These are phyloP conservation scores for Chamaenerion angustifolium DNA, from an alignment of 345 rosid genomes.

Conservation along the genomic window DNA sequence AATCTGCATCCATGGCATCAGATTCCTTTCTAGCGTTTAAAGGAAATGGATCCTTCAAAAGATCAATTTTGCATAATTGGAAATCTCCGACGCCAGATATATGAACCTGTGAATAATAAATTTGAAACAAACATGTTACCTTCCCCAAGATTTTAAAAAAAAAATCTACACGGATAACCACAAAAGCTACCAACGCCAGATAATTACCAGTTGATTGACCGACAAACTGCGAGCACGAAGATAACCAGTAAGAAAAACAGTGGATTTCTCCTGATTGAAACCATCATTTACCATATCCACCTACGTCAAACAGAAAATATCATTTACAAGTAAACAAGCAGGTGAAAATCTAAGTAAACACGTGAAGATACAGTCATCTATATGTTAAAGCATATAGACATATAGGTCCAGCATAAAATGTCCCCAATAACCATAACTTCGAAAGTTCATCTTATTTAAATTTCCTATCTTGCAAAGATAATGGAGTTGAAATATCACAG, in stretches of 20 bases:
- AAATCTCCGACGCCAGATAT: conserved; percentile 85
- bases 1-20: conserved; percentile 60
- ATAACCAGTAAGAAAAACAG: conserved; percentile 66
- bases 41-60: conserved; percentile 68
- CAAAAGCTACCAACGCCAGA: conserved; percentile 6
- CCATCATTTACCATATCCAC: conserved; percentile 39
- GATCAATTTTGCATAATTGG: conserved; percentile 65
- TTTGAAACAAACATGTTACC: background rate
- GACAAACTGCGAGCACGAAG: conserved; percentile 56
- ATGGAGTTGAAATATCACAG: too few species aligned
- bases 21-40: conserved; percentile 43
- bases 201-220: conserved; percentile 75
- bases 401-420: too few species aligned
- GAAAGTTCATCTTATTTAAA: too few species aligned
- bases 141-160: background rate
- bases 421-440: too few species aligned
- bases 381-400: too few species aligned
- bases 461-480: too few species aligned
- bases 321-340: too few species aligned
- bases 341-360: too few species aligned
- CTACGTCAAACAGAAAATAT: conserved; percentile 15
- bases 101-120: conserved; percentile 42
- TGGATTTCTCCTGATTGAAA: conserved; percentile 40
- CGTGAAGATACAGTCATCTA: too few species aligned
- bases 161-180: conserved; percentile 2